phyloP scores from a whole-genome alignment of 352 stramenopile genomes.

The Discostella stelligera region DNA sequence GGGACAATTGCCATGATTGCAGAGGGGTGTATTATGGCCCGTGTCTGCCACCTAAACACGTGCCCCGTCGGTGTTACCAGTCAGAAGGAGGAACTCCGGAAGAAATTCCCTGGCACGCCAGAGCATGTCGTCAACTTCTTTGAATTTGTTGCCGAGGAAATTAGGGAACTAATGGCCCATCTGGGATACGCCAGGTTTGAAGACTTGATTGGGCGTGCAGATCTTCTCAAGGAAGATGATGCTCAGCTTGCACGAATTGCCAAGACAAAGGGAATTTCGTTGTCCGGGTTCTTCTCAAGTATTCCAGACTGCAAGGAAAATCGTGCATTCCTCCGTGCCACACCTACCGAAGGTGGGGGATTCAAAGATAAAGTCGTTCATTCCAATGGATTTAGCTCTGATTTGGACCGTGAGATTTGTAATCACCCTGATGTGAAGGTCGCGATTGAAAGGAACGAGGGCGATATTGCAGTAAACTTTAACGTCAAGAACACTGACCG shows the following conservation, averaged over 20 bases:
- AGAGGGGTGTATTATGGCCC: slow-evolving; percentile 88
- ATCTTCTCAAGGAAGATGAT: slow-evolving; percentile 88
- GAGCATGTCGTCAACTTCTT: slow-evolving; percentile 89
- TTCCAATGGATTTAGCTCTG: slow-evolving; percentile 83
- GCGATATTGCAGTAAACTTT: slow-evolving; percentile 76
- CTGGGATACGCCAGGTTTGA: slow-evolving; percentile 91
- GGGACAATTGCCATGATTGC: slow-evolving; percentile 89
- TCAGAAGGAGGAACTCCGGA: slow-evolving; percentile 85
- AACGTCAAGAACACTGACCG: slow-evolving; percentile 92
- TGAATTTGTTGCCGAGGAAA: slow-evolving; percentile 85
- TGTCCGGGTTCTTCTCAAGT: slow-evolving; percentile 82
- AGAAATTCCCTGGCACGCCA: slow-evolving; percentile 87
- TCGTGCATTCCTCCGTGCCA: slow-evolving; percentile 81
- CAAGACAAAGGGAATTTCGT: slow-evolving; percentile 81
- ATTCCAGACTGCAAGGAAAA: slow-evolving; percentile 78
- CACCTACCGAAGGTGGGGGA: slow-evolving; percentile 51
- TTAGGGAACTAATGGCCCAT: slow-evolving; percentile 84
- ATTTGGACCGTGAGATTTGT: slow-evolving; percentile 83
- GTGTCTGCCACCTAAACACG: slow-evolving; percentile 88
- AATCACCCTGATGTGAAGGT: slow-evolving; percentile 68
- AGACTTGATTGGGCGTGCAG: slow-evolving; percentile 90
- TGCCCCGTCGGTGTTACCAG: slow-evolving; percentile 86
- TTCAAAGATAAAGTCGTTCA: slow-evolving; percentile 88
- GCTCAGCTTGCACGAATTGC: slow-evolving; percentile 67
- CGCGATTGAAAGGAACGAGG: slow-evolving; percentile 79